These are phyloP conservation scores for Aspergillus cejpii DNA, from an alignment of 2,329 filamentous ascomycete genomes.

Conservation along the genomic window DNA sequence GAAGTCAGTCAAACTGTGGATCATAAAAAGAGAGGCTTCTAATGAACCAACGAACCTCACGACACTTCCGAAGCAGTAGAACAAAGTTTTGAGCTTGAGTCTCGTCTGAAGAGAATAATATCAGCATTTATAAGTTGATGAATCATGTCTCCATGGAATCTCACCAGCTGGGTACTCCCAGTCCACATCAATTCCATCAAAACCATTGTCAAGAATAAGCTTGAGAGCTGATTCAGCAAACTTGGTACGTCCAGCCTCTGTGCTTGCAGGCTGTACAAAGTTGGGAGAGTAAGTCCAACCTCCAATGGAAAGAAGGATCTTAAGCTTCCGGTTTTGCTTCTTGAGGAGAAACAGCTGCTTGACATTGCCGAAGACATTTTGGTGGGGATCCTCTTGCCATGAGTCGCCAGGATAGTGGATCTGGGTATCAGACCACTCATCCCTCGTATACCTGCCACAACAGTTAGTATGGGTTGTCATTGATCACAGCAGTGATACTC, in stretches of 20 bases:
- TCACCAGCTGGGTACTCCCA: conserved; percentile 44
- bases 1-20: background rate
- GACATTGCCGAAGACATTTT: conserved; percentile 67
- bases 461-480: conserved; percentile 5
- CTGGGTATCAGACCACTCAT: conserved; percentile 61
- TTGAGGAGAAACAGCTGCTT: conserved; percentile 73
- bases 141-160: background rate
- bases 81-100: conserved; percentile 41
- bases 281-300: conserved; percentile 75
- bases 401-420: conserved; percentile 65
- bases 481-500: conserved; percentile 18
- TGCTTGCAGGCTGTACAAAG: conserved; percentile 63
- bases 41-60: conserved; percentile 27
- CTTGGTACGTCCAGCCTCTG: conserved; percentile 51
- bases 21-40: background rate
- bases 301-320: conserved; percentile 73
- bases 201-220: conserved; percentile 71
- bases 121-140: conserved; percentile 9
- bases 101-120: conserved; percentile 27
- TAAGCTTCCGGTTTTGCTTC: conserved; percentile 66
- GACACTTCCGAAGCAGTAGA: conserved; percentile 38
- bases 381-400: conserved; percentile 62
- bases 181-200: conserved; percentile 50
- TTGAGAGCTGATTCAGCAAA: conserved; percentile 69
- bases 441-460: conserved; percentile 48